Percentiles rank a stretch among this genome's conserved stretches.
These are phyloP conservation scores for Colletotrichum sojae DNA, from an alignment of 2,329 filamentous ascomycete species.

Conservation along the genomic window DNA sequence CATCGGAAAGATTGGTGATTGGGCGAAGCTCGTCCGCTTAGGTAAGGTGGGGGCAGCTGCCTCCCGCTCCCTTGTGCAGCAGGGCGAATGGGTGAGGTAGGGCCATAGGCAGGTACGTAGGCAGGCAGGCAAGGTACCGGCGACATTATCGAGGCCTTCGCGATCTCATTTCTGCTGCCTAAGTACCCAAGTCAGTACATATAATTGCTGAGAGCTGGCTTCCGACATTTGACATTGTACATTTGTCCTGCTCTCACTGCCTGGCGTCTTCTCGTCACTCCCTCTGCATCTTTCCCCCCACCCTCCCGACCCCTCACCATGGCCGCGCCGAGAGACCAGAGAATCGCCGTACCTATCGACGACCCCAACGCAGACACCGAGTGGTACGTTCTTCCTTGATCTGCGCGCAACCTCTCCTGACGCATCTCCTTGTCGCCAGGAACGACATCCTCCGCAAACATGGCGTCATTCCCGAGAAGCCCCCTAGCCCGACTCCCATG, in stretches of 20 bases:
- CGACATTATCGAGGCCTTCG: no score
- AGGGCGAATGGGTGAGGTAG: no score
- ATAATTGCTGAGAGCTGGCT: neutral
- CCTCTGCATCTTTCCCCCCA: neutral
- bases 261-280: neutral
- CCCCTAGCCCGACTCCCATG: conserved; percentile 93
- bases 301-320: conserved; percentile 54
- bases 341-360: conserved; percentile 87
- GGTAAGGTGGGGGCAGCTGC: no score
- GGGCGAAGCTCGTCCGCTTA: neutral
- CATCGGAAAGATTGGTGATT: neutral
- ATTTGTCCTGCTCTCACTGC: neutral
- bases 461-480: conserved; percentile 97
- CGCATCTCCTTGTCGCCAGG: conserved; percentile 64
- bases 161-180: neutral
- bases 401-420: conserved; percentile 35
- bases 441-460: conserved; percentile 99
- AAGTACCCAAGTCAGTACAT: neutral
- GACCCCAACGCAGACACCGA: conserved; percentile 98
- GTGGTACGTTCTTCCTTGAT: conserved; percentile 73
- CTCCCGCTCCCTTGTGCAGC: no score
- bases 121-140: no score
- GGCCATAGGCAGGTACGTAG: no score
- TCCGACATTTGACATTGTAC: no score
- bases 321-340: conserved; percentile 74